These are phyloP conservation scores for Corylus heterophylla DNA, from an alignment of 306 rosid genomes.

Conservation along the genomic window DNA sequence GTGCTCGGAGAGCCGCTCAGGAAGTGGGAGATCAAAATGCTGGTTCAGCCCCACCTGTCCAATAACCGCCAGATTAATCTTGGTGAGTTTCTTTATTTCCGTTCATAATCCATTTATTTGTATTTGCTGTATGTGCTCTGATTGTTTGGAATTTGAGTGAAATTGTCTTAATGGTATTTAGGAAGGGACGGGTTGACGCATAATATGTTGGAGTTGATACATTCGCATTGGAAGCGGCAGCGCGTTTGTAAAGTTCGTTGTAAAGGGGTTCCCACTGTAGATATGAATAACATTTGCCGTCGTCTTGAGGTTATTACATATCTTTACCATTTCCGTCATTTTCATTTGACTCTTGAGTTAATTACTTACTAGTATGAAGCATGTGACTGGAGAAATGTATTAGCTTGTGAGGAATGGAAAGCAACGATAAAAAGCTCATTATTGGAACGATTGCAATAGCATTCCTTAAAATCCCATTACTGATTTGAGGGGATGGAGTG, in stretches of 20 bases:
- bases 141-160: background rate
- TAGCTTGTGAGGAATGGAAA: background rate
- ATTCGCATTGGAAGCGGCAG: constrained; percentile 84
- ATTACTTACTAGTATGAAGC: background rate
- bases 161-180: constrained; percentile 37
- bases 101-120: background rate
- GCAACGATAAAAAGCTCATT: background rate
- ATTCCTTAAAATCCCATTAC: background rate
- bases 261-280: constrained; percentile 95
- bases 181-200: constrained; percentile 98
- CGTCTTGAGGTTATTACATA: constrained; percentile 65
- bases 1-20: constrained; percentile 80
- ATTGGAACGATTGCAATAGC: background rate
- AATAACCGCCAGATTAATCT: constrained; percentile 92
- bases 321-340: background rate
- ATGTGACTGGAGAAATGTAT: background rate
- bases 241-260: constrained; percentile 84
- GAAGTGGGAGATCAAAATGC: constrained; percentile 77
- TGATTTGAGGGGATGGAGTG: background rate
- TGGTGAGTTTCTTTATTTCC: constrained; percentile 44
- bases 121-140: background rate
- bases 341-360: background rate
- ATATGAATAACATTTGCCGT: constrained; percentile 80
- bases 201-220: constrained; percentile 95
- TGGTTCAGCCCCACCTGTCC: constrained; percentile 54